A percentile compares a stretch with the other conserved stretches of the same genome.
These are phyloP conservation scores for Aspergillus candidus DNA, from an alignment of 2,329 filamentous ascomycete species.

Conservation along the genomic window DNA sequence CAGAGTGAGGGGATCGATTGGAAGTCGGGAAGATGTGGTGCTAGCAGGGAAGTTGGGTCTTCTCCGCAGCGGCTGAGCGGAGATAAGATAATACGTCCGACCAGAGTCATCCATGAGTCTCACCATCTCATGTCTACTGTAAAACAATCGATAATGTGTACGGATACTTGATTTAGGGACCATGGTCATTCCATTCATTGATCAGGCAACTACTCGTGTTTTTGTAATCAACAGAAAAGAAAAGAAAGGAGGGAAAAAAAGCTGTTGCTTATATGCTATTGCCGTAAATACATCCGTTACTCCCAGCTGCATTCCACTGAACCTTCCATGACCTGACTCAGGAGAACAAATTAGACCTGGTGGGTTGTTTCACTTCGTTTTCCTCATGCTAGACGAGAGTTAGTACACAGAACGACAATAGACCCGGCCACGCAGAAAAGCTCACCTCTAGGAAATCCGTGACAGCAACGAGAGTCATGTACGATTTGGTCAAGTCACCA, in stretches of 20 bases:
- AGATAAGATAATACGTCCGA: conserved; percentile 28
- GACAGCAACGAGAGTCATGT: conserved; percentile 73
- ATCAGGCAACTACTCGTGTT: too few species aligned
- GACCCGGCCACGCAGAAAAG: conserved; percentile 28
- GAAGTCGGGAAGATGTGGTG: neutral
- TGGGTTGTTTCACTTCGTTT: conserved; percentile 26
- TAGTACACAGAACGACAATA: conserved; percentile 4
- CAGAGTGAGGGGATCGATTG: conserved; percentile 4
- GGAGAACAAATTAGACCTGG: conserved; percentile 29
- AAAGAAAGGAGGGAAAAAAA: neutral
- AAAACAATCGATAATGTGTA: too few species aligned
- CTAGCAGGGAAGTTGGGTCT: conserved; percentile 1
- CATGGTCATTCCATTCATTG: too few species aligned
- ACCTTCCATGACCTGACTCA: conserved; percentile 12
- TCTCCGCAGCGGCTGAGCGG: conserved; percentile 7
- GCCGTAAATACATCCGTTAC: conserved; percentile 11
- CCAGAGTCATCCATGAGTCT: neutral
- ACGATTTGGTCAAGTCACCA: conserved; percentile 73
- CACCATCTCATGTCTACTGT: neutral
- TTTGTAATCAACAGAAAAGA: too few species aligned
- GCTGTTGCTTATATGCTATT: conserved; percentile 3
- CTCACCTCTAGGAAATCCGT: conserved; percentile 78
- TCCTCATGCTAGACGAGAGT: conserved; percentile 38
- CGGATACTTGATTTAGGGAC: too few species aligned
- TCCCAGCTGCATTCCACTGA: neutral